A percentile compares a stretch with the other conserved stretches of the same genome.
These are phyloP conservation scores for Incumbomyces delicatus DNA, from an alignment of 2,329 filamentous ascomycete genomes.

Conservation along the genomic window DNA sequence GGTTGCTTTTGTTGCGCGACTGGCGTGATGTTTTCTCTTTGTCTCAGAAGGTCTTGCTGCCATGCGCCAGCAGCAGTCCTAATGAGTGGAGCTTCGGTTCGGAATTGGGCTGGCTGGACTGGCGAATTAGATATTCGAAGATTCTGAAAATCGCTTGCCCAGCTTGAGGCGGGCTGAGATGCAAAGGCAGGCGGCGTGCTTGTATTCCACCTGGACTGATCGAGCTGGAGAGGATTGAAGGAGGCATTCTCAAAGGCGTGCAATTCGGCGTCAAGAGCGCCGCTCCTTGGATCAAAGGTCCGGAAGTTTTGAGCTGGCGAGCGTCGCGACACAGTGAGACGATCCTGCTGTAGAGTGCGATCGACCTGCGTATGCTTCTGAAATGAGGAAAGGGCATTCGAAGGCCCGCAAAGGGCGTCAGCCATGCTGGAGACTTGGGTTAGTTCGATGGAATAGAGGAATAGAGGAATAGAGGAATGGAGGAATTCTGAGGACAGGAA, in stretches of 20 bases:
- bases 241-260: slow-evolving; percentile 55
- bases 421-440: slow-evolving; percentile 44
- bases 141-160: slow-evolving; percentile 40
- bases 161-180: slow-evolving; percentile 23
- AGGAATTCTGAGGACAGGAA: no score
- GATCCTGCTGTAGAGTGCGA: slow-evolving; percentile 63
- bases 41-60: slow-evolving; percentile 52
- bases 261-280: slow-evolving; percentile 56
- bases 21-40: slow-evolving; percentile 23
- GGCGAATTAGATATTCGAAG: slow-evolving; percentile 36
- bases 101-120: slow-evolving; percentile 40
- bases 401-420: slow-evolving; percentile 62
- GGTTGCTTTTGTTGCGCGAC: slow-evolving; percentile 8
- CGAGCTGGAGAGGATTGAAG: slow-evolving; percentile 22
- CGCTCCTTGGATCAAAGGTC: slow-evolving; percentile 45
- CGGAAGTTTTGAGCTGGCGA: slow-evolving; percentile 52
- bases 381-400: slow-evolving; percentile 64
- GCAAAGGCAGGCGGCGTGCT: slow-evolving; percentile 8
- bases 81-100: slow-evolving; percentile 28
- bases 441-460: no score
- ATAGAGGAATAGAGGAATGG: no score
- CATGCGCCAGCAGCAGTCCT: slow-evolving; percentile 35
- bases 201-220: slow-evolving; percentile 26
- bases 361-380: slow-evolving; percentile 60
- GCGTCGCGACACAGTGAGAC: slow-evolving; percentile 43